These are phyloP conservation scores for Grosmannia clavigera DNA, from an alignment of 2,329 filamentous ascomycete species.

Conservation along the genomic window DNA sequence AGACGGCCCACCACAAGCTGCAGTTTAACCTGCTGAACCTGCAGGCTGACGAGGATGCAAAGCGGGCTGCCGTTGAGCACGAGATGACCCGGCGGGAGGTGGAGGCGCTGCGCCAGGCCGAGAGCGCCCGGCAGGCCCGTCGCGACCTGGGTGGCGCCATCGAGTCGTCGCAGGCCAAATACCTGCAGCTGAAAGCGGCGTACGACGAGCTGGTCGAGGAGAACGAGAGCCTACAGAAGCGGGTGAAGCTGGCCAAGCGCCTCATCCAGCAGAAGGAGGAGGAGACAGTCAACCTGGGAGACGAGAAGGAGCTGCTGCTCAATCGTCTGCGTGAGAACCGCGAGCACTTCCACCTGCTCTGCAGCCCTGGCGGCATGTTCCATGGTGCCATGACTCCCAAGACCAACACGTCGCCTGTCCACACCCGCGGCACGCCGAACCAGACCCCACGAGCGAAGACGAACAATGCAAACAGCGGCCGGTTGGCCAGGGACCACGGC, in stretches of 20 bases:
- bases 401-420: slow-evolving; percentile 29
- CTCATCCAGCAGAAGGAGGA: slow-evolving; percentile 68
- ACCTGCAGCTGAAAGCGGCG: slow-evolving; percentile 49
- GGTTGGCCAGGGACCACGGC: slow-evolving; percentile 22
- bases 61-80: slow-evolving; percentile 80
- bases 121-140: slow-evolving; percentile 52
- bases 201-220: slow-evolving; percentile 56
- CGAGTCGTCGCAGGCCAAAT: slow-evolving; percentile 41
- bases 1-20: slow-evolving; percentile 79
- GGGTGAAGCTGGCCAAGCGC: slow-evolving; percentile 62
- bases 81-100: slow-evolving; percentile 84
- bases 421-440: slow-evolving; percentile 34
- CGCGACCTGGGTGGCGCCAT: slow-evolving; percentile 34
- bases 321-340: slow-evolving; percentile 81
- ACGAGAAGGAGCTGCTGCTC: slow-evolving; percentile 66
- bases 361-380: slow-evolving; percentile 59
- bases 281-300: slow-evolving; percentile 54
- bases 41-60: slow-evolving; percentile 72
- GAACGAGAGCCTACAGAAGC: slow-evolving; percentile 49
- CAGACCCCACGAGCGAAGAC: slow-evolving; percentile 33
- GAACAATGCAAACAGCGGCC: slow-evolving; percentile 31
- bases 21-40: slow-evolving; percentile 77
- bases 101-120: slow-evolving; percentile 65
- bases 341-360: slow-evolving; percentile 70
- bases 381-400: slow-evolving; percentile 50